phyloP scores from a whole-genome alignment of 176 grass and related monocot genomes.

The Thalia dealbata region DNA sequence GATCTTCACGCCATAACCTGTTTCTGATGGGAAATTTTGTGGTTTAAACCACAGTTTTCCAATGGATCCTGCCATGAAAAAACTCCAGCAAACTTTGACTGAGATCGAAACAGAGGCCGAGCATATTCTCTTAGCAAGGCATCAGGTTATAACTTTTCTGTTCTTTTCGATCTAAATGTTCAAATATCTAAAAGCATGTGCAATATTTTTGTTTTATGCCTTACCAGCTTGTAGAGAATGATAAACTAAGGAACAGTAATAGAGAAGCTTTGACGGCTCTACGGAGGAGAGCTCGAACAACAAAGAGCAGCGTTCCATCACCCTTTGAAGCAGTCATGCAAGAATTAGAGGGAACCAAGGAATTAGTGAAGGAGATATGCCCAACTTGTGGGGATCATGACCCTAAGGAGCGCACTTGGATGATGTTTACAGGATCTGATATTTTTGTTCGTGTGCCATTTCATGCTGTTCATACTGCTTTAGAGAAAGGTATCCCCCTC shows the following conservation, averaged over 20 bases:
- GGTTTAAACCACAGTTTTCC: slow-evolving; percentile 5
- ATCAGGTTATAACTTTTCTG: slow-evolving; percentile 44
- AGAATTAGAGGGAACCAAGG: slow-evolving; percentile 54
- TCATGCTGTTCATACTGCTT: slow-evolving; percentile 63
- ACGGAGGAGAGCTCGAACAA: slow-evolving; percentile 56
- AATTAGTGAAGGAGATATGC: slow-evolving; percentile 73
- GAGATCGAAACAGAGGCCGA: slow-evolving; percentile 74
- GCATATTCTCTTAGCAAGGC: slow-evolving; percentile 68
- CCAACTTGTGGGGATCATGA: slow-evolving; percentile 60
- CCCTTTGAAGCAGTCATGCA: slow-evolving; percentile 80
- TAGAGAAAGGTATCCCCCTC: slow-evolving; percentile 51
- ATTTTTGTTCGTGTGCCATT: slow-evolving; percentile 71
- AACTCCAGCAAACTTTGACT: slow-evolving; percentile 52
- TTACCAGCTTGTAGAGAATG: slow-evolving; percentile 65
- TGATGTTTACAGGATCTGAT: slow-evolving; percentile 75
- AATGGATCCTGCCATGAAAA: slow-evolving; percentile 67
- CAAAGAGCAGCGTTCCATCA: slow-evolving; percentile 57
- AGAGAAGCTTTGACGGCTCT: slow-evolving; percentile 68
- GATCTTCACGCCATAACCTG: not conserved
- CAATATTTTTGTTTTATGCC: not conserved
- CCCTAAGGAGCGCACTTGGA: slow-evolving; percentile 58
- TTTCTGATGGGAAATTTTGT: not conserved
- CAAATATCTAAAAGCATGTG: not conserved
- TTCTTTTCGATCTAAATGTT: not conserved
- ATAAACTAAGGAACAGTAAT: slow-evolving; percentile 53